phyloP scores from a whole-genome alignment of 164 flowering plant genomes.

The Kingdonia uniflora region DNA sequence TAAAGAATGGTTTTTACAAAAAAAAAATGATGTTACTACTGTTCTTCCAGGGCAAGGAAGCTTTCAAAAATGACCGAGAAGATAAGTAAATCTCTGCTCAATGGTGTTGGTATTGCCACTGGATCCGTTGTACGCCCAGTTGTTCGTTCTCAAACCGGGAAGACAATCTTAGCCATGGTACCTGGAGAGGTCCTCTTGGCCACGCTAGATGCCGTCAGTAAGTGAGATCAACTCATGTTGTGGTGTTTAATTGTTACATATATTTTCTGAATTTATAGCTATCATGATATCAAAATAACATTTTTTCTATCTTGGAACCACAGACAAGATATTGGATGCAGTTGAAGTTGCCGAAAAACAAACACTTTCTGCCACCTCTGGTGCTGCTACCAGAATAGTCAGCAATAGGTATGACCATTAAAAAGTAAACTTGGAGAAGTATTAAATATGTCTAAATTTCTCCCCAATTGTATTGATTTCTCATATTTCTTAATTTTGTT shows the following conservation, averaged over 20 bases:
- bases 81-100: constrained; percentile 57
- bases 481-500: too few species aligned
- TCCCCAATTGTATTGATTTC: too few species aligned
- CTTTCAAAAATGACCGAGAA: constrained; percentile 77
- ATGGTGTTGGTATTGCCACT: constrained; percentile 42
- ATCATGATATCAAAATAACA: too few species aligned
- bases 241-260: too few species aligned
- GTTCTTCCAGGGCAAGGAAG: constrained; percentile 43
- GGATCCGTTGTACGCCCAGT: constrained; percentile 57
- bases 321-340: constrained; percentile 57
- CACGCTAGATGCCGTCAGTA: constrained; percentile 85
- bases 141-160: constrained; percentile 62
- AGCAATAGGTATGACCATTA: constrained; percentile 35
- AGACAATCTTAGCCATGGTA: constrained; percentile 43
- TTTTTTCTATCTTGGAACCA: constrained; percentile 3
- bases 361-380: constrained; percentile 59
- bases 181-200: constrained; percentile 88
- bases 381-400: constrained; percentile 49
- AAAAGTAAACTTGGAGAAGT: not conserved
- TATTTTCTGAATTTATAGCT: too few species aligned
- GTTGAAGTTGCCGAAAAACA: constrained; percentile 84
- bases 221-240: constrained; percentile 17
- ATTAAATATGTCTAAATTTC: not conserved
- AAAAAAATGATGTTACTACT: not conserved
- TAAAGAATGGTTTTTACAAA: too few species aligned